Percentiles rank a stretch among this genome's conserved stretches.
Evolutionary conservation across 768 basidiomycete species (phyloP).

Genomic region (Phylloporus scabripes): DNA sequence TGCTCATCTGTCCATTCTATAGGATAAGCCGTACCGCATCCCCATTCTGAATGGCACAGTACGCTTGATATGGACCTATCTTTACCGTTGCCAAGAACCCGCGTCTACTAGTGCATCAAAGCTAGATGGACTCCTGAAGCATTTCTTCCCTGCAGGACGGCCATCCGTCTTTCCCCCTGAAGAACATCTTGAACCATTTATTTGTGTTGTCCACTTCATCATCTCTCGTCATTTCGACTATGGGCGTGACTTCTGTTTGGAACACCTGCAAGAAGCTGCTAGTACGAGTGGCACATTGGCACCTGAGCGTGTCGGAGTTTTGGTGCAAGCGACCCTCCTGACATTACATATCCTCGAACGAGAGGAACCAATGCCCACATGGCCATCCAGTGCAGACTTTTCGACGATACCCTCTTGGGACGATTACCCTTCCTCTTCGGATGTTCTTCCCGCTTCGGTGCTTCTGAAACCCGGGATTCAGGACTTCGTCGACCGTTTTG

Average conservation of each 20-base stretch:
- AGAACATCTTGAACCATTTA: slow-evolving; percentile 70
- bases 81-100: slow-evolving; percentile 89
- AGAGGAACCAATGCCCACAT: slow-evolving; percentile 62
- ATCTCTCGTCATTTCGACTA: slow-evolving; percentile 81
- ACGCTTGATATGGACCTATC: slow-evolving; percentile 87
- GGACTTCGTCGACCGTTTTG: slow-evolving; percentile 65
- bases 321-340: slow-evolving; percentile 69
- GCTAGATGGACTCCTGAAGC: slow-evolving; percentile 66
- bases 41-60: slow-evolving; percentile 77
- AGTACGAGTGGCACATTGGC: slow-evolving; percentile 45
- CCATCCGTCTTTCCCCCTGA: slow-evolving; percentile 59
- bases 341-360: slow-evolving; percentile 69
- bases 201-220: slow-evolving; percentile 76
- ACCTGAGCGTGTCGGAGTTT: slow-evolving; percentile 70
- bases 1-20: not conserved
- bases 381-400: slow-evolving; percentile 78
- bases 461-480: slow-evolving; percentile 61
- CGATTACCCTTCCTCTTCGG: slow-evolving; percentile 70
- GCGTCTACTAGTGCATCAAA: slow-evolving; percentile 75
- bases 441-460: slow-evolving; percentile 50
- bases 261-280: slow-evolving; percentile 68
- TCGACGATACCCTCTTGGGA: slow-evolving; percentile 42
- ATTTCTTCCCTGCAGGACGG: slow-evolving; percentile 74
- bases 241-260: slow-evolving; percentile 75
- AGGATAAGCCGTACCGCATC: slow-evolving; percentile 75